Evolutionary conservation across 2,329 filamentous ascomycete genomes (phyloP), one percentile per base, ranked within the genome.

Genomic region (Thielaviopsis cerberus): DNA sequence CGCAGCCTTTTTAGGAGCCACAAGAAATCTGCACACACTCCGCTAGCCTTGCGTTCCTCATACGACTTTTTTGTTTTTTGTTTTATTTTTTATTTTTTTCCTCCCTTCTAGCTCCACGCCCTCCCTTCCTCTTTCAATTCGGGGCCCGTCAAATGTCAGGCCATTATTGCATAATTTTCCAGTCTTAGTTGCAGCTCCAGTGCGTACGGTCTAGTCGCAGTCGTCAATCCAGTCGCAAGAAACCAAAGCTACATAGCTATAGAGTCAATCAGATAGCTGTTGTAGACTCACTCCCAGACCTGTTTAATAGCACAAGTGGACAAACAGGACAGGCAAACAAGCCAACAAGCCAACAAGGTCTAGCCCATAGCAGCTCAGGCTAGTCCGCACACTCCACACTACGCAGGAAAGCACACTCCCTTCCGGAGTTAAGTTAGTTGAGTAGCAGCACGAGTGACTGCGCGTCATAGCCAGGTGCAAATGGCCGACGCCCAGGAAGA

Each of bases 151-250:
- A 45, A 25, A 61, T 61, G 59, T 61, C 59, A 61, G 59, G 24
- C 59, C 59, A 61, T 45, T 55, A 61, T 61, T 61, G 59, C 59
- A 61, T 61, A 56, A 58, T 58, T 41, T 50, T 24, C 30, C 51
- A 51, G 53, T 54, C 51, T 20, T 54, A 45, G 56, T 25, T 53
- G 45, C 51, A 50, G 53, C 54, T 53, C 50, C 45, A 48, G 41
- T 48, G 41, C 20, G 41, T 22, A 7, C 48, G 54, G 30, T 13
- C 41, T 56, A 34, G 54, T 41, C n/a, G 54, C 30, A 48, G 34
- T 25, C 22, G 34, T 30, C 41, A 37, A 22, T 54, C 4, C 53
- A 23, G 34, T 54, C 23, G 41, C 11, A 22, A 48, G 22, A 17
- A 10, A 41, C 5, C 25, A 24, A 20, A 27, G 37, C 22, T 20